Conservation (phyloP, 257 asterid genomes). For the Gentiana dahurica region DNA sequence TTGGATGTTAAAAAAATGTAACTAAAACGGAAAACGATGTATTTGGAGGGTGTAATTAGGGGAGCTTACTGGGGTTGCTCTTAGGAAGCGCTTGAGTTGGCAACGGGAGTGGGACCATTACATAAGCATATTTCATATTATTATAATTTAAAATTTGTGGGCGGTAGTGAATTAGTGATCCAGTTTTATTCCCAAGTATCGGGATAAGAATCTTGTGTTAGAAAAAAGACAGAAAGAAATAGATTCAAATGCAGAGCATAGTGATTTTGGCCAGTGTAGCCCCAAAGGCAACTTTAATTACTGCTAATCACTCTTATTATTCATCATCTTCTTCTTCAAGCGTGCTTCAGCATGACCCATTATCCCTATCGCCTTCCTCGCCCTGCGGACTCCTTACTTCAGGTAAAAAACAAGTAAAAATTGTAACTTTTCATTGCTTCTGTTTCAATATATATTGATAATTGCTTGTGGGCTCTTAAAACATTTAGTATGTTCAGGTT, state of each 20-base stretch:
- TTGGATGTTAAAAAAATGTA: too few species aligned
- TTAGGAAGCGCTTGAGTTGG: too few species aligned
- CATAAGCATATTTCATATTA: too few species aligned
- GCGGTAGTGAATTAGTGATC: too few species aligned
- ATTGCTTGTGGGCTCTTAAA: background rate
- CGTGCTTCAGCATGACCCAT: slow-evolving; percentile 6
- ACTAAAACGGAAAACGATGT: too few species aligned
- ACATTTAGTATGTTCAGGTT: background rate
- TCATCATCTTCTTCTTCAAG: slow-evolving; percentile 4
- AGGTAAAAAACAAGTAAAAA: slow-evolving; percentile 1
- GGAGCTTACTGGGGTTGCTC: too few species aligned
- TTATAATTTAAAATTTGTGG: too few species aligned
- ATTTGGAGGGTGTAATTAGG: too few species aligned
- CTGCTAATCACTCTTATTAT: background rate
- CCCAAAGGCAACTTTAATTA: slow-evolving; percentile 3
- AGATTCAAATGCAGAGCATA: background rate
- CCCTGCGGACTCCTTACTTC: background rate
- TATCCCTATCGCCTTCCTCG: background rate
- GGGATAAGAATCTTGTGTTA: too few species aligned
- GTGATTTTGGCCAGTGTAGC: slow-evolving; percentile 1
- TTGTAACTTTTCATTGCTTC: background rate
- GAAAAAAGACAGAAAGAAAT: background rate
- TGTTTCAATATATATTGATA: background rate
- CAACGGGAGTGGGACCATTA: too few species aligned
- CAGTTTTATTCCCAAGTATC: too few species aligned